These are phyloP conservation scores for Rhodotorula sp. DNA, from an alignment of 1,284 basidiomycete species.

Conservation along the genomic window DNA sequence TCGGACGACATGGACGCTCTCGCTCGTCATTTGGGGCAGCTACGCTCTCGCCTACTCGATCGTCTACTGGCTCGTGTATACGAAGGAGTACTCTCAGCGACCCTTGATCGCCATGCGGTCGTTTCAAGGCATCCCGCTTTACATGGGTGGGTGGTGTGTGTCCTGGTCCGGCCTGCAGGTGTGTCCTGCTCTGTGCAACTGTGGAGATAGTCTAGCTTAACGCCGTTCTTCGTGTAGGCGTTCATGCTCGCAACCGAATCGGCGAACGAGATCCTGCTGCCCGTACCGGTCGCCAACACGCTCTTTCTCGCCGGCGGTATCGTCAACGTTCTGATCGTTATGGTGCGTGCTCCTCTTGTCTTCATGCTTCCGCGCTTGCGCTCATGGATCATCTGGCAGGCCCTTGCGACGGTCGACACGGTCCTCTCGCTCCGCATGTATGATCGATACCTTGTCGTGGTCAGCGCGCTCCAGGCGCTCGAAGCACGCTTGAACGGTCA, in stretches of 20 bases:
- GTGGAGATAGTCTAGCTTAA: too few relatives aligned
- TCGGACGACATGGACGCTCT: neutral
- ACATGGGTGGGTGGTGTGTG: neutral
- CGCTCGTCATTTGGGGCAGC: neutral
- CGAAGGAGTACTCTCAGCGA: neutral
- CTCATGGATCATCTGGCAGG: neutral
- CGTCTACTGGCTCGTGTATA: neutral
- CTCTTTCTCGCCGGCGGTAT: neutral
- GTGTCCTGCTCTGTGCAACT: neutral
- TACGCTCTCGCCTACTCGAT: neutral
- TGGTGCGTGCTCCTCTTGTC: neutral
- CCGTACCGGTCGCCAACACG: neutral
- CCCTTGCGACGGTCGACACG: neutral
- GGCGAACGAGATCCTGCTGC: neutral
- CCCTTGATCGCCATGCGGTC: neutral
- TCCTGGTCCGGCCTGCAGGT: neutral
- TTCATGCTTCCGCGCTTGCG: rapidly evolving
- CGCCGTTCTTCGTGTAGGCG: neutral
- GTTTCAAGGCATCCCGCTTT: neutral
- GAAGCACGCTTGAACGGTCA: neutral
- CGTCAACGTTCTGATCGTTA: neutral
- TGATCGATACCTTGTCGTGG: neutral
- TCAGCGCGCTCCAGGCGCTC: neutral
- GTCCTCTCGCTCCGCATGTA: neutral
- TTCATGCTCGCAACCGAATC: conserved; percentile 6